Evolutionary conservation across 345 rosid species (phyloP), one percentile per base, ranked within the genome.

Genomic region (Lumnitzera racemosa): DNA sequence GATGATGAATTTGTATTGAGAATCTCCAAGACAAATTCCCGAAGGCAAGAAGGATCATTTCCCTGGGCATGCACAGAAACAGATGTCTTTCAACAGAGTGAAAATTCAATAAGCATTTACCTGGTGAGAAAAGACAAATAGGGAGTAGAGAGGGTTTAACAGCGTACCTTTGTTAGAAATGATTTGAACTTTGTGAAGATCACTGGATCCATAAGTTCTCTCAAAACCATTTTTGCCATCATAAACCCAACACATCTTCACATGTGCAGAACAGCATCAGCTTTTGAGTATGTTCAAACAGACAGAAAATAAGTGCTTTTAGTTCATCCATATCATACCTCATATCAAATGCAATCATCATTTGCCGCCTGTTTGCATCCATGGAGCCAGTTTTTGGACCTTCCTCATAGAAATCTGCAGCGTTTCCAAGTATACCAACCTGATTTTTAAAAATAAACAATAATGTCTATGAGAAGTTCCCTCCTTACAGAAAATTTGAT

Each of bases 341-440:
- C 96, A 89, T 87, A 77, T 92, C 96, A 84, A 92, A 92, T 70
- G 94, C 96, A 69, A 92, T 89, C 98, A 92, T 92, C 98, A 92
- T 92, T 72, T 71, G 80, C 56, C 97, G 72, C 64, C 96, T 81
- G 63, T 81, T 91, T 66, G 58, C 74, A 59, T 89, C 88, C 52
- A 67, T 46, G 24, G 72, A 58, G 62, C 79, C 72, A 69, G 64
- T 65, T 61, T 61, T 78, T 23, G 81, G 55, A 62, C 85, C 80
- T 69, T 82, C 89, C 75, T 76, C 82, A 36, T 76, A 74, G 73
- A 92, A 92, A 72, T 89, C 96, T 64, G 95, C 89, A 55, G 98
- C 96, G 78, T 92, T 92, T 64, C 98, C 97, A 17, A 92, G 82
- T 61, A 85, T 89, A 43, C 98, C 96, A 47, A 89, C 96, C 98